Evolutionary conservation across 768 basidiomycete species (phyloP), one percentile per base, ranked within the genome.

Genomic region (Suillus hirtellus): DNA sequence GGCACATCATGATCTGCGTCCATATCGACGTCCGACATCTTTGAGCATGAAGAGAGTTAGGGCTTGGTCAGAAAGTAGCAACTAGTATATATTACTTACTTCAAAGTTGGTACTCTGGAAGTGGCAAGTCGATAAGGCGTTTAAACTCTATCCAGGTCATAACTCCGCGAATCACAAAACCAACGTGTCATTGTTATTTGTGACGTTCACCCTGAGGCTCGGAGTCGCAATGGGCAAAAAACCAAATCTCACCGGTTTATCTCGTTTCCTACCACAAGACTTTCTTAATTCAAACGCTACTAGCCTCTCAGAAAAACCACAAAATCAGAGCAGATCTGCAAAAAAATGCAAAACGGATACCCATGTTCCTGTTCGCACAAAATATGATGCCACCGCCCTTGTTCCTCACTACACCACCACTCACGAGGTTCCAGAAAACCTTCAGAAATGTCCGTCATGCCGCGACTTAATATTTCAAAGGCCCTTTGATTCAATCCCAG

Each of bases 361-460:
- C 9, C 68, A 65, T 53, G 71, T 62, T 71, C 73, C 69, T 27
- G 79, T 72, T 72, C 40, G 66, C 64, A 71, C 76, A 64, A 80
- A 78, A 65, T 86, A 86, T 69, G 89, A 95, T 70, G 91, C 89
- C 24, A 86, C 85, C 1, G 84, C 85, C 2, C 81, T 94, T 1
- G 93, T 94, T 3, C 85, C 87, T 3, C 85, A 87, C 71, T 95
- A 92, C 71, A 82, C 78, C 17, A 72, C 86, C 31, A 73, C 78
- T 3, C 79, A 83, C 0, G 79, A 96, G 65, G 92, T 96, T 11
- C 95, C 95, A 3, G 78, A 83, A 19, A 84, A 90, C 70, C 81
- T 96, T 10, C 80, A 84, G 68, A 97, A 97, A 81, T 96, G 95
- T 96, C 70, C 64, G 90, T 79, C 34, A 17, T 46, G 11, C 37